Evolutionary conservation across 2,329 filamentous ascomycete species (phyloP), one percentile per base, ranked within the genome.

Genomic region (Penicillium sclerotiorum): DNA sequence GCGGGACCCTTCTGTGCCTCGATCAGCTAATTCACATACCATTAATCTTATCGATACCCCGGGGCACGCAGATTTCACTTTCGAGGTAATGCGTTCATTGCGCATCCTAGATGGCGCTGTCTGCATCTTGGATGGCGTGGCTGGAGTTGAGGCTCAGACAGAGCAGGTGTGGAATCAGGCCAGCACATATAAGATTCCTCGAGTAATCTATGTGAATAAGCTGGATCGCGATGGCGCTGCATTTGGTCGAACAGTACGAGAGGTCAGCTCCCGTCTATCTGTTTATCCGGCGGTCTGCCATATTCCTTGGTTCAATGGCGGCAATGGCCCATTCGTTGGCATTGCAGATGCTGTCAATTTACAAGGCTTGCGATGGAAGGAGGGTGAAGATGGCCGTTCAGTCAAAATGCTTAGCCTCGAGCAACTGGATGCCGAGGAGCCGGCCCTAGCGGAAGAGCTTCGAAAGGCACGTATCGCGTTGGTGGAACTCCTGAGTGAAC

Each of bases 41-140:
- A 86, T 96, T 69, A 96, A 96, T 66, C 77, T 96, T 2, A 97
- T 99, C 52, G 94, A 99, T 68, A 97, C 94, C 0, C 94, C 94
- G 2, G 94, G 94, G 1, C 94, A 99, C 66, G 92, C 95, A 18
- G 94, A 99, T 69, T 99, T 99, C 63, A 91, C 93, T 1, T 97
- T 97, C 64, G 94, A 99, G 69, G 94, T 97, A 2, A 82, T 96
- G 58, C 85, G 94, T 11, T 97, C 93, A 25, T 77, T 97, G 6
- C 86, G 90, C 17, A 88, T 96, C 27, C 80, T 96, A 0, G 91
- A 96, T 65, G 91, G 91, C 5, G 90, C 90, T 1, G 86, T 96
- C n/a, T 95, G 90, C 63, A 92, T 96, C 62, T 84, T 96, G 7
- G 91, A 96, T 67, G 91, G 89, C 0, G 91, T 96, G 30, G 91